These are phyloP conservation scores for Babesia bigemina DNA, from an alignment of 169 alveolate species.

Conservation along the genomic window DNA sequence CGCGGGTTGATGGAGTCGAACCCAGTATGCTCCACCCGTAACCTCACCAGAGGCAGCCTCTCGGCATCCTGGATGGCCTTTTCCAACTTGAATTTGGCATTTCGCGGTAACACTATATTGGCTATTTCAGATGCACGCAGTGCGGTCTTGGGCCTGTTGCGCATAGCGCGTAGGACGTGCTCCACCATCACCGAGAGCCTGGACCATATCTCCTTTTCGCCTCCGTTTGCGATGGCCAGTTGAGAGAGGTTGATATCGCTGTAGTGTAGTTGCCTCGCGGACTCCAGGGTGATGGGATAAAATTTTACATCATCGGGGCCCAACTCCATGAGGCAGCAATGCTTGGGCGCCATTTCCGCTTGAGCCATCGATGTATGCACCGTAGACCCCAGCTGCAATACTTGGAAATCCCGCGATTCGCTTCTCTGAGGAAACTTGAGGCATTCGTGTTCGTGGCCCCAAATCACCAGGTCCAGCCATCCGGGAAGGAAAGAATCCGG, in stretches of 20 bases:
- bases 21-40: slow-evolving; percentile 64
- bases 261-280: slow-evolving; percentile 86
- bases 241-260: slow-evolving; percentile 50
- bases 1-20: slow-evolving; percentile 75
- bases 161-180: slow-evolving; percentile 30
- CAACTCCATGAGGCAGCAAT: slow-evolving; percentile 87
- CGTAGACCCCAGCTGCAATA: slow-evolving; percentile 90
- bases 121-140: slow-evolving; percentile 17
- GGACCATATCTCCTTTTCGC: slow-evolving; percentile 12
- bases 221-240: slow-evolving; percentile 2
- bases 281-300: slow-evolving; percentile 85
- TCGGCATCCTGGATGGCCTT: slow-evolving; percentile 26
- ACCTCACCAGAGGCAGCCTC: slow-evolving; percentile 12
- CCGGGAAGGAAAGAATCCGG: slow-evolving; percentile 43
- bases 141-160: slow-evolving; percentile 5
- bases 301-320: slow-evolving; percentile 80
- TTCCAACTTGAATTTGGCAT: slow-evolving; percentile 4
- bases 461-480: slow-evolving; percentile 63
- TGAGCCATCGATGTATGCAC: slow-evolving; percentile 91
- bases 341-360: slow-evolving; percentile 90
- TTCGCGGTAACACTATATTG: not conserved
- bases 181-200: slow-evolving; percentile 25
- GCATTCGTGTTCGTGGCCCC: slow-evolving; percentile 96
- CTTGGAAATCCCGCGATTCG: slow-evolving; percentile 81
- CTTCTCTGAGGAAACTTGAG: slow-evolving; percentile 81